Evolutionary conservation across 257 asterid genomes (phyloP).

Genomic region (Salvia miltiorrhiza): DNA sequence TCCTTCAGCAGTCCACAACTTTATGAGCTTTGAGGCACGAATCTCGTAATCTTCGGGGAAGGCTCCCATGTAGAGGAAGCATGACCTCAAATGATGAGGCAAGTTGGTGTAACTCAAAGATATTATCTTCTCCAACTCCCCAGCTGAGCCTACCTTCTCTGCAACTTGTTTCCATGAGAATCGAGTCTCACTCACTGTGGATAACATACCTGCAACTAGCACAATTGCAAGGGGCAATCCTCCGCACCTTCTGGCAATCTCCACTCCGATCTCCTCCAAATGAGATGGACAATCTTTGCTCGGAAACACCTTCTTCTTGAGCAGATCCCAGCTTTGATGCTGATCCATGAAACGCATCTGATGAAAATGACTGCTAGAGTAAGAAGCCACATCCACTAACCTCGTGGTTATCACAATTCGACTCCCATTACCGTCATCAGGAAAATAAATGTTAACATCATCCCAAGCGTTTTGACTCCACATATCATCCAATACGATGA

Average conservation of each 20-base stretch:
- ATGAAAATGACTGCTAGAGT: neutral
- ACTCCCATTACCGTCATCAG: no score
- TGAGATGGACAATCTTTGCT: neutral
- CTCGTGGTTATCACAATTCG: slow-evolving; percentile 2
- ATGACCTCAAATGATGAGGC: slow-evolving; percentile 2
- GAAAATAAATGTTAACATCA: neutral
- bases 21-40: slow-evolving; percentile 3
- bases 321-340: slow-evolving; percentile 3
- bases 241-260: no score
- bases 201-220: no score
- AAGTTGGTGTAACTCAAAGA: slow-evolving; percentile 3
- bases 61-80: slow-evolving; percentile 5
- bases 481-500: neutral
- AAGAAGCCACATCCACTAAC: neutral
- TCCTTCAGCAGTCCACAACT: slow-evolving; percentile 15
- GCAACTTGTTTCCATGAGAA: neutral
- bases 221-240: no score
- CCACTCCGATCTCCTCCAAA: no score
- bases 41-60: slow-evolving; percentile 9
- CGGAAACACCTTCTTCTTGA: neutral
- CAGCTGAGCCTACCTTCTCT: neutral
- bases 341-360: neutral
- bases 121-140: neutral
- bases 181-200: no score
- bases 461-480: neutral